A percentile compares a stretch with the other conserved stretches of the same genome.
Evolutionary conservation across 805 yeast genomes (phyloP).

Genomic region (Starmera quercuum): DNA sequence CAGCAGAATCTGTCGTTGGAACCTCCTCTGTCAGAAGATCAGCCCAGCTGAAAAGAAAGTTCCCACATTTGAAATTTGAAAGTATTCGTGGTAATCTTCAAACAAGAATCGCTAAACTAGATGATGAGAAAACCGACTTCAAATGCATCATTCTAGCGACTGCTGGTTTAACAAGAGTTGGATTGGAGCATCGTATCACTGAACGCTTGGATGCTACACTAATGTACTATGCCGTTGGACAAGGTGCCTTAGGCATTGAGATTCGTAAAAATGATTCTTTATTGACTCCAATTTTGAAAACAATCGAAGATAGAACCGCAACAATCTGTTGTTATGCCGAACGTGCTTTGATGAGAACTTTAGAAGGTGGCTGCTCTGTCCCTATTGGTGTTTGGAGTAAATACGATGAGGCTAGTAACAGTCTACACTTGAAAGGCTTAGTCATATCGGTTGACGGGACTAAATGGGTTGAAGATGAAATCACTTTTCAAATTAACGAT

Average conservation of each 20-base stretch:
- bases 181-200: constrained; percentile 70
- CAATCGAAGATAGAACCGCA: constrained; percentile 59
- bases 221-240: constrained; percentile 97
- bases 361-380: constrained; percentile 98
- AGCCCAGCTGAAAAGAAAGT: constrained; percentile 76
- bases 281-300: constrained; percentile 50
- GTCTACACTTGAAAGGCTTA: constrained; percentile 53
- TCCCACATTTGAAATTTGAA: constrained; percentile 72
- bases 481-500: constrained; percentile 20
- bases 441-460: constrained; percentile 84
- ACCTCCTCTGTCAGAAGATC: constrained; percentile 92
- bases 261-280: constrained; percentile 62
- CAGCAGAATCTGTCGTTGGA: constrained; percentile 82
- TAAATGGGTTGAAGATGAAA: constrained; percentile 52
- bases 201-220: constrained; percentile 60
- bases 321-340: constrained; percentile 81
- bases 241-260: constrained; percentile 94
- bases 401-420: constrained; percentile 37
- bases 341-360: constrained; percentile 73
- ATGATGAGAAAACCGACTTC: constrained; percentile 55
- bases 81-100: constrained; percentile 80
- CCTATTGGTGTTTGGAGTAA: constrained; percentile 86
- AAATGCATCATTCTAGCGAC: constrained; percentile 82
- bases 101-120: constrained; percentile 78
- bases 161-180: constrained; percentile 80